Percentiles rank a stretch among this genome's conserved stretches.
phyloP scores from a whole-genome alignment of 306 rosid species.

The Cucurbita maxima region DNA sequence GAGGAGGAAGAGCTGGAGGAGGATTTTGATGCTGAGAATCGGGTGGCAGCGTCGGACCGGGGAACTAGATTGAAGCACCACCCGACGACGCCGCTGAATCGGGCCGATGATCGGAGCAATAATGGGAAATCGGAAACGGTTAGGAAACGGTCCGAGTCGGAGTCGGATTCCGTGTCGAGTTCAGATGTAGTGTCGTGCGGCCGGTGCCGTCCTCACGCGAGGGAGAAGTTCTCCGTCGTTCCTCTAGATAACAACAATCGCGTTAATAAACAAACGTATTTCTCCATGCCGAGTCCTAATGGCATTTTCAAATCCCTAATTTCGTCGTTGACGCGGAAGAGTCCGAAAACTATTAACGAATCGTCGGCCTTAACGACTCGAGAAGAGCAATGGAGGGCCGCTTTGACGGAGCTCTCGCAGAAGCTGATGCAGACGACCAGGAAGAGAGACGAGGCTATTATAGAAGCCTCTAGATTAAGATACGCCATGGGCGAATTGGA shows the following conservation, averaged over 20 bases:
- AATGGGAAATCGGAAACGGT: conserved; percentile 11
- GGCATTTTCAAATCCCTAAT: conserved; percentile 63
- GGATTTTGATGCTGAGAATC: conserved; percentile 10
- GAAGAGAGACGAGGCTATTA: conserved; percentile 61
- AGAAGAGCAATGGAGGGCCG: conserved; percentile 81
- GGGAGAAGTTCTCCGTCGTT: conserved; percentile 72
- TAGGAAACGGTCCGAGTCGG: conserved; percentile 36
- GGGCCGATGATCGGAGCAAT: not conserved
- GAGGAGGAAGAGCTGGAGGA: conserved; percentile 11
- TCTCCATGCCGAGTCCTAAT: conserved; percentile 51
- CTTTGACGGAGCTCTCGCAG: conserved; percentile 78
- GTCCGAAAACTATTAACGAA: conserved; percentile 38
- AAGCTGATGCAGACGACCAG: conserved; percentile 65
- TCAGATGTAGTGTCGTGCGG: conserved; percentile 54
- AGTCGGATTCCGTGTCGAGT: conserved; percentile 14
- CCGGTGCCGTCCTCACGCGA: conserved; percentile 70
- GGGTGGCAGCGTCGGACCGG: conserved; percentile 17
- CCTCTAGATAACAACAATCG: conserved; percentile 42
- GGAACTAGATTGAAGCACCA: conserved; percentile 23
- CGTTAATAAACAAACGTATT: conserved; percentile 24
- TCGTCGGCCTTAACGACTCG: conserved; percentile 15
- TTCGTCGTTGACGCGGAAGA: conserved; percentile 53
- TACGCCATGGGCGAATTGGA: conserved; percentile 67
- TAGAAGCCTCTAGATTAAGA: conserved; percentile 70
- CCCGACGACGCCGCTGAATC: conserved; percentile 42